These are phyloP conservation scores for Alternaria infectoria DNA, from an alignment of 2,329 filamentous ascomycete species.

Conservation along the genomic window DNA sequence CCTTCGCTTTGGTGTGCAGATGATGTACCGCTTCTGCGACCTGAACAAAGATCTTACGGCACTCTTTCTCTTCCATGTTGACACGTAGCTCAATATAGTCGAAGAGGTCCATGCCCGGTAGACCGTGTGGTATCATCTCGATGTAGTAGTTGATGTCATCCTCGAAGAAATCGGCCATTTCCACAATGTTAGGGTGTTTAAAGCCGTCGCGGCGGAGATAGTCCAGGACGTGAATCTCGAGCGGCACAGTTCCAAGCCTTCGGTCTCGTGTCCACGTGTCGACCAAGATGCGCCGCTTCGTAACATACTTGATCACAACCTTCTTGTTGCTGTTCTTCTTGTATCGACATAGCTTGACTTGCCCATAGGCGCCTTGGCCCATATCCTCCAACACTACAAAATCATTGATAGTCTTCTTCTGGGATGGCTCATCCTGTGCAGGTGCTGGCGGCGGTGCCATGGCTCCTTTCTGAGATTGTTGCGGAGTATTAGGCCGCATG, in stretches of 20 bases:
- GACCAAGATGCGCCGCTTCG: slow-evolving; percentile 93
- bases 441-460: slow-evolving; percentile 22
- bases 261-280: slow-evolving; percentile 98
- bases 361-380: slow-evolving; percentile 96
- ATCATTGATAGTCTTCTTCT: slow-evolving; percentile 85
- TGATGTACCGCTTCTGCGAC: slow-evolving; percentile 90
- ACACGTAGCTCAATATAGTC: slow-evolving; percentile 97
- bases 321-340: slow-evolving; percentile 78
- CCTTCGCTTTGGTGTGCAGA: slow-evolving; percentile 85
- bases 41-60: slow-evolving; percentile 92
- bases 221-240: slow-evolving; percentile 96
- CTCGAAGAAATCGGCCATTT: slow-evolving; percentile 74
- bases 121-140: slow-evolving; percentile 93
- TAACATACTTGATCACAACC: slow-evolving; percentile 96
- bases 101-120: slow-evolving; percentile 97
- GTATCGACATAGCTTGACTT: slow-evolving; percentile 92
- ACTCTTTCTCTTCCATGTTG: slow-evolving; percentile 96
- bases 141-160: slow-evolving; percentile 97
- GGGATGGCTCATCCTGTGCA: slow-evolving; percentile 27
- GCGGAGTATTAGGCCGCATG: slow-evolving; percentile 54
- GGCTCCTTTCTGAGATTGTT: slow-evolving; percentile 39
- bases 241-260: slow-evolving; percentile 87
- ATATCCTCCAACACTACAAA: slow-evolving; percentile 96
- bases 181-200: slow-evolving; percentile 69
- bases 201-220: slow-evolving; percentile 79